A percentile compares a stretch with the other conserved stretches of the same genome.
Evolutionary conservation across 768 basidiomycete species (phyloP).

Genomic region (Kwoniella botswanensis): DNA sequence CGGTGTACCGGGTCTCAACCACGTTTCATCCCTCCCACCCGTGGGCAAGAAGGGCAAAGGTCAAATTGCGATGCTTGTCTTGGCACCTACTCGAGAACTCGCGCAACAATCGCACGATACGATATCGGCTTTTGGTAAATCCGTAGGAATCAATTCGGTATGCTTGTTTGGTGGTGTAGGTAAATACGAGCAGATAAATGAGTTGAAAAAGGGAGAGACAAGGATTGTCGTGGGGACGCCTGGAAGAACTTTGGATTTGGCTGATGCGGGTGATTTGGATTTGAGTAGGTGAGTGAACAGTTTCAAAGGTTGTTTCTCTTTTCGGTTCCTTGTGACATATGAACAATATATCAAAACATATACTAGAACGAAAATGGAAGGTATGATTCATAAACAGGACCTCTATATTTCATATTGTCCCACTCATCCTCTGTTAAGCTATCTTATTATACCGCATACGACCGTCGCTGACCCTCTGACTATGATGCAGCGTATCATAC

Average conservation of each 20-base stretch:
- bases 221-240: constrained; percentile 94
- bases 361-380: too few relatives aligned
- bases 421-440: too few relatives aligned
- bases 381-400: too few relatives aligned
- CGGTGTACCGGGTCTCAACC: constrained; percentile 83
- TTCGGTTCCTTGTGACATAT: too few relatives aligned
- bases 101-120: constrained; percentile 93
- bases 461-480: too few relatives aligned
- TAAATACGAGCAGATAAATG: constrained; percentile 78
- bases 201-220: constrained; percentile 66
- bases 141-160: constrained; percentile 73
- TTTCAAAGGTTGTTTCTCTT: background rate
- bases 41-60: constrained; percentile 40
- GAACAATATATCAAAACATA: too few relatives aligned
- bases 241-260: constrained; percentile 88
- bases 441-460: too few relatives aligned
- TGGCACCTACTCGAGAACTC: constrained; percentile 94
- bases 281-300: constrained; percentile 68
- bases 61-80: constrained; percentile 66
- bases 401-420: background rate
- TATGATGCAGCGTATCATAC: constrained; percentile 72
- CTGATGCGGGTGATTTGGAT: constrained; percentile 82
- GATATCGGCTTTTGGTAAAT: constrained; percentile 72
- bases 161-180: constrained; percentile 95
- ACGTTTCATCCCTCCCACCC: constrained; percentile 61